Evolutionary conservation across 208 protist genomes (phyloP).

Genomic region (Acanthamoeba culbertsoni): DNA sequence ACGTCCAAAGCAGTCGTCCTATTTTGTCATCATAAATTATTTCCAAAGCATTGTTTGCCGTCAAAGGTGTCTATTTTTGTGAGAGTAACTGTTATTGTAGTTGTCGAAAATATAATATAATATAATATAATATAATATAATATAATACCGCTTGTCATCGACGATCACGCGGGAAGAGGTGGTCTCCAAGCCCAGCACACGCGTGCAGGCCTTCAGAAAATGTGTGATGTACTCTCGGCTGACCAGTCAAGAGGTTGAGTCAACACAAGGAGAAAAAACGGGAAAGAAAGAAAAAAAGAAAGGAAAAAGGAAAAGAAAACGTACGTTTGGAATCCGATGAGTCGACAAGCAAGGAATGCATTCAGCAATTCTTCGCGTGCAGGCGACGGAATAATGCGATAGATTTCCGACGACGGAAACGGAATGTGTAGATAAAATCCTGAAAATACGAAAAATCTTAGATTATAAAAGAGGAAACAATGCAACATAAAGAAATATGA

Average conservation of each 20-base stretch:
- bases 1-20: background rate
- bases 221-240: slow-evolving; percentile 78
- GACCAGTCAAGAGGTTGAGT: background rate
- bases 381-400: slow-evolving; percentile 74
- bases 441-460: background rate
- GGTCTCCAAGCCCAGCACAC: slow-evolving; percentile 62
- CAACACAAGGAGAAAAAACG: background rate
- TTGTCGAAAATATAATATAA: no score
- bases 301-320: background rate
- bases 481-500: background rate
- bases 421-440: slow-evolving; percentile 84
- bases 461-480: background rate
- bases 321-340: slow-evolving; percentile 75
- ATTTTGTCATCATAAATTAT: no score
- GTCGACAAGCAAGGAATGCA: slow-evolving; percentile 74
- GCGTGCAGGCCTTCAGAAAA: slow-evolving; percentile 75
- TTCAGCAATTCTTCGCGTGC: slow-evolving; percentile 73
- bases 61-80: no score
- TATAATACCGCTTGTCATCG: slow-evolving; percentile 27
- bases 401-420: slow-evolving; percentile 81
- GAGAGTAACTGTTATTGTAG: no score
- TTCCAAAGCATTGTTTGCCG: no score
- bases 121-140: no score
- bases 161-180: slow-evolving; percentile 26
- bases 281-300: background rate